A percentile compares a stretch with the other conserved stretches of the same genome.
These are phyloP conservation scores for Penicillium fuscoglaucum DNA, from an alignment of 2,329 filamentous ascomycete genomes.

Conservation along the genomic window DNA sequence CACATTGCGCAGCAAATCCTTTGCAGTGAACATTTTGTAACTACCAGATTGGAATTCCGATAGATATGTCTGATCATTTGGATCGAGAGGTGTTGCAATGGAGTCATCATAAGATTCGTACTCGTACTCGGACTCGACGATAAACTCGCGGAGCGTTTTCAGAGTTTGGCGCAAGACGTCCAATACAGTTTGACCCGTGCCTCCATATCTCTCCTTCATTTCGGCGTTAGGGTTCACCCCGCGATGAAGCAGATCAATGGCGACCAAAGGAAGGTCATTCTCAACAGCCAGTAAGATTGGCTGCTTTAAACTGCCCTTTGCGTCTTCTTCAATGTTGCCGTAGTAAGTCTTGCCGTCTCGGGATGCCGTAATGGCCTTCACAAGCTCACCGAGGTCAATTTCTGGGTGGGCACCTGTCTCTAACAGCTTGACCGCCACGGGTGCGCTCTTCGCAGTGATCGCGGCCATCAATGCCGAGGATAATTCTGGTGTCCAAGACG, in stretches of 20 bases:
- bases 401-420: slow-evolving; percentile 60
- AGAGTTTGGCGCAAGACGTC: slow-evolving; percentile 61
- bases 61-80: slow-evolving; percentile 55
- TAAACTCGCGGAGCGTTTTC: slow-evolving; percentile 50
- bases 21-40: slow-evolving; percentile 61
- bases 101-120: neutral
- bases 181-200: slow-evolving; percentile 49
- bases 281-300: slow-evolving; percentile 65
- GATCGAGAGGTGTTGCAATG: slow-evolving; percentile 19
- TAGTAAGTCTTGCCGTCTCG: neutral
- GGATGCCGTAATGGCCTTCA: slow-evolving; percentile 27
- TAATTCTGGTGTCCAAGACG: slow-evolving; percentile 36
- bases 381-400: slow-evolving; percentile 57
- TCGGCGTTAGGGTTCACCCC: slow-evolving; percentile 68
- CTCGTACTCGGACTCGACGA: slow-evolving; percentile 25
- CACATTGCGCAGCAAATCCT: slow-evolving; percentile 42
- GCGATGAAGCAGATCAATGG: slow-evolving; percentile 59
- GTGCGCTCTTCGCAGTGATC: slow-evolving; percentile 52
- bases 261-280: slow-evolving; percentile 54
- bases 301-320: slow-evolving; percentile 56
- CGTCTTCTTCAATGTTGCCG: slow-evolving; percentile 54
- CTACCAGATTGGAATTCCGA: slow-evolving; percentile 52
- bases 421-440: slow-evolving; percentile 60
- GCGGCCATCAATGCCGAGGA: slow-evolving; percentile 60
- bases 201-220: slow-evolving; percentile 40